phyloP scores from a whole-genome alignment of 768 basidiomycete species.

The Scleroderma bovista region DNA sequence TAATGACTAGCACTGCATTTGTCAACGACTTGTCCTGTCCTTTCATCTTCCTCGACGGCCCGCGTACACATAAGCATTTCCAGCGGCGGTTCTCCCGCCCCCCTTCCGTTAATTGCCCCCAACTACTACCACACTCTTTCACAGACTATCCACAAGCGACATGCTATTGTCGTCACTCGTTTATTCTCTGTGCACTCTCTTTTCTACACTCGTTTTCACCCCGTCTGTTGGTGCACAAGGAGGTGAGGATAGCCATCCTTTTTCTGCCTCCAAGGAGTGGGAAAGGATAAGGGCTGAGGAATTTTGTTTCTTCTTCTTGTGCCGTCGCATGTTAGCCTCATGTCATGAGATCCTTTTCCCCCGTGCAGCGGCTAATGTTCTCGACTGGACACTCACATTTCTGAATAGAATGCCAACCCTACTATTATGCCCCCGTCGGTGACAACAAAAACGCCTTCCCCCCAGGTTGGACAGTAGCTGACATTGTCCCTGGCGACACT shows the following conservation, averaged over 20 bases:
- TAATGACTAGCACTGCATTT: no score
- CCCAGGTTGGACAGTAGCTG: slow-evolving; percentile 34
- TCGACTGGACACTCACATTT: neutral
- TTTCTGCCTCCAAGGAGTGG: neutral
- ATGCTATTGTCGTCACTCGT: slow-evolving; percentile 6
- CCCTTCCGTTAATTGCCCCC: neutral
- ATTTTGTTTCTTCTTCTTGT: neutral
- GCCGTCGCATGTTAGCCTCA: neutral
- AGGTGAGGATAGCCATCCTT: slow-evolving; percentile 6
- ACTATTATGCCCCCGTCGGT: slow-evolving; percentile 32
- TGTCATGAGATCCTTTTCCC: neutral
- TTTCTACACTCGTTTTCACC: neutral
- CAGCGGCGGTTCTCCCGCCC: no score
- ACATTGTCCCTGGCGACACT: slow-evolving; percentile 34
- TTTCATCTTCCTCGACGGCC: no score
- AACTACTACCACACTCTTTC: neutral
- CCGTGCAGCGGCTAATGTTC: neutral
- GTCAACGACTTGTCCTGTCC: no score
- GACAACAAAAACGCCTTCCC: slow-evolving; percentile 33
- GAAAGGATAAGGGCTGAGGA: slow-evolving; percentile 31
- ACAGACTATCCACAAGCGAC: neutral
- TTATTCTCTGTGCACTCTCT: neutral
- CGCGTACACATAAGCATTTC: no score
- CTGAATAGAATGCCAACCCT: slow-evolving; percentile 36
- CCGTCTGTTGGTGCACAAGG: slow-evolving; percentile 14